These are phyloP conservation scores for Paramecium pentaurelia DNA, from an alignment of 73 alveolate species.

Conservation along the genomic window DNA sequence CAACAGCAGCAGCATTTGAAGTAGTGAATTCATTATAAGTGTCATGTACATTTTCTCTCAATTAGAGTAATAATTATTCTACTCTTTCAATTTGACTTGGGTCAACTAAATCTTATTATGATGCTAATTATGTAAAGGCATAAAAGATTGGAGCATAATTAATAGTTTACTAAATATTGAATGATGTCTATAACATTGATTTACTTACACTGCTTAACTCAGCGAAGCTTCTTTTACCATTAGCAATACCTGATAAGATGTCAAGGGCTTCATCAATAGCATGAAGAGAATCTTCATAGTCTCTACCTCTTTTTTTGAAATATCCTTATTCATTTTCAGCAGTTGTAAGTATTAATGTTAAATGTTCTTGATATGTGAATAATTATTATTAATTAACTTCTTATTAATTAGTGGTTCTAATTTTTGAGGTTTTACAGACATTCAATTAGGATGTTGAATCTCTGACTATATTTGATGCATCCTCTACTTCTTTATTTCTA, in stretches of 20 bases:
- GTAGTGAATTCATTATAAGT: background rate
- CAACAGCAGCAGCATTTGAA: constrained; percentile 19
- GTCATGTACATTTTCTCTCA: background rate
- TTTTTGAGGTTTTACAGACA: background rate
- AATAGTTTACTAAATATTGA: background rate
- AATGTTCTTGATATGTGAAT: constrained; percentile 23
- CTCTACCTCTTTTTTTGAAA: constrained; percentile 6
- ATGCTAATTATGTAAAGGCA: background rate
- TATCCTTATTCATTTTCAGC: background rate
- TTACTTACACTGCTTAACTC: background rate
- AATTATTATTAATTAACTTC: constrained; percentile 29
- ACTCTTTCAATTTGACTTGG: background rate
- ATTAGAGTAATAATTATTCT: background rate
- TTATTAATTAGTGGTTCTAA: constrained; percentile 20
- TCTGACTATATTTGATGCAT: constrained; percentile 18
- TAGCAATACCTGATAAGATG: background rate
- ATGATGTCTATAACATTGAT: background rate
- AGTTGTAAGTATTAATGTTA: background rate
- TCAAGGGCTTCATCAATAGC: constrained; percentile 41
- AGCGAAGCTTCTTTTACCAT: background rate
- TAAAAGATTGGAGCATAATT: constrained; percentile 23
- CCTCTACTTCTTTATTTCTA: background rate
- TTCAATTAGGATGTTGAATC: background rate
- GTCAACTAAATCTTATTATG: background rate
- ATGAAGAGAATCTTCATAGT: constrained; percentile 35